Base-by-base conservation (phyloP, 1,284 basidiomycete species). In the Sphaerobolus stellatus region DNA sequence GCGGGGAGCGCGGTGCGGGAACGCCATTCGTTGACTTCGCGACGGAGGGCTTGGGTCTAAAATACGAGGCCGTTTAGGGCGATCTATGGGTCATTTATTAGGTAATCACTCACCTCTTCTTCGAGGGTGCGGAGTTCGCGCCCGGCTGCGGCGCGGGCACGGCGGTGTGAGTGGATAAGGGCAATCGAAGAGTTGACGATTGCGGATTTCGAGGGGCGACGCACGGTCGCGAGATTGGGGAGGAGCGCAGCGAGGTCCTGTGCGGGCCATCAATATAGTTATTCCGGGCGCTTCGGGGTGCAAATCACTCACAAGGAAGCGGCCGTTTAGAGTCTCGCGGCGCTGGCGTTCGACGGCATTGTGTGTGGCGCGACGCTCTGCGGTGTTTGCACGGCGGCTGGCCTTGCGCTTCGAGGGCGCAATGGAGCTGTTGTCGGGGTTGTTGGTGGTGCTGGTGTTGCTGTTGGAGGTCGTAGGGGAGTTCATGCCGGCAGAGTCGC, bases 341-440 rank as follows among this genome's bases (percentile, higher is more conserved):
- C 94, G 83, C 64, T 90, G 89, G 56, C 94, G 81, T 75, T 97
- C 94, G 56, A 96, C 92, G 29, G 94, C 94, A 67, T 98, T 98
- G 75, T 97, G 94, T 34, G 90, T 93, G 5, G 92, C 92, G 47
- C 94, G 80, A 69, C 93, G 89, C 71, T 96, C 94, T 58, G 94
- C 94, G 43, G 93, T 96, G 74, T 94, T 94, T 57, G 92, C 92
- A 34, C 92, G 83, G 62, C 83, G 80, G 71, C 78, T 86, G 66
- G 85, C 84, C 71, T 90, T 93, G 74, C 88, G 83, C 68, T 88
- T 90, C 56, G 69, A 65, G 48, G 76, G 75, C 20, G 69, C 59
- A 22, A 24, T 25, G 29, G 30, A 6, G n/a, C 14, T 18, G 38
- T 61, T 58, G 25, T 65, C 50, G 6, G 63, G 52, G 43, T 57